Evolutionary conservation across 768 basidiomycete genomes (phyloP).

Genomic region (Russula lepida): DNA sequence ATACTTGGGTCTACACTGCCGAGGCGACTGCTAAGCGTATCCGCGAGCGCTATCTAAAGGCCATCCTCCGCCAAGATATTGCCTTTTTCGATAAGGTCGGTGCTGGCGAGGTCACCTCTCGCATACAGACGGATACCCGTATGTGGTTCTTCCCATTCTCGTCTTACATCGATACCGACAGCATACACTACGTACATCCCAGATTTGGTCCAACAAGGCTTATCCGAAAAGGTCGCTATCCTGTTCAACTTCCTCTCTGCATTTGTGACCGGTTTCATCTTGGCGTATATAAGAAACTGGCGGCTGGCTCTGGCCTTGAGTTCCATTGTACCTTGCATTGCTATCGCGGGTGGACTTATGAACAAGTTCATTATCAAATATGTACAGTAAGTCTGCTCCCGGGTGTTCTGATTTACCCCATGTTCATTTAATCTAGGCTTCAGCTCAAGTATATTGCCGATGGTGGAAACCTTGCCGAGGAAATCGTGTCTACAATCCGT

Average conservation of each 20-base stretch:
- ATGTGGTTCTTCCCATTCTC: slow-evolving; percentile 23
- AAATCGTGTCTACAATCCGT: slow-evolving; percentile 80
- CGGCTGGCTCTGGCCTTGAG: slow-evolving; percentile 77
- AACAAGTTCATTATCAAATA: slow-evolving; percentile 55
- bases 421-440: slow-evolving; percentile 31
- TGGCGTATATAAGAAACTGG: slow-evolving; percentile 67
- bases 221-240: slow-evolving; percentile 81
- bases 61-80: slow-evolving; percentile 80
- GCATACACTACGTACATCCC: too few relatives aligned
- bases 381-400: slow-evolving; percentile 43
- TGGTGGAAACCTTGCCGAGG: slow-evolving; percentile 77
- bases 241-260: slow-evolving; percentile 55
- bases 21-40: slow-evolving; percentile 79
- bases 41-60: slow-evolving; percentile 72
- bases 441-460: slow-evolving; percentile 66
- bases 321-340: slow-evolving; percentile 78
- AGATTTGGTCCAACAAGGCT: slow-evolving; percentile 89
- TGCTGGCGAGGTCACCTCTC: slow-evolving; percentile 87
- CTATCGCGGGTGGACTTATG: slow-evolving; percentile 62
- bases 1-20: slow-evolving; percentile 65
- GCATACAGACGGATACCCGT: slow-evolving; percentile 87
- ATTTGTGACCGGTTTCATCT: slow-evolving; percentile 73
- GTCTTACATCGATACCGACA: neutral
- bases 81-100: slow-evolving; percentile 88
- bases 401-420: neutral